Base-by-base conservation (phyloP, 2,329 filamentous ascomycete species). In the Botryosphaeria dothidea region DNA sequence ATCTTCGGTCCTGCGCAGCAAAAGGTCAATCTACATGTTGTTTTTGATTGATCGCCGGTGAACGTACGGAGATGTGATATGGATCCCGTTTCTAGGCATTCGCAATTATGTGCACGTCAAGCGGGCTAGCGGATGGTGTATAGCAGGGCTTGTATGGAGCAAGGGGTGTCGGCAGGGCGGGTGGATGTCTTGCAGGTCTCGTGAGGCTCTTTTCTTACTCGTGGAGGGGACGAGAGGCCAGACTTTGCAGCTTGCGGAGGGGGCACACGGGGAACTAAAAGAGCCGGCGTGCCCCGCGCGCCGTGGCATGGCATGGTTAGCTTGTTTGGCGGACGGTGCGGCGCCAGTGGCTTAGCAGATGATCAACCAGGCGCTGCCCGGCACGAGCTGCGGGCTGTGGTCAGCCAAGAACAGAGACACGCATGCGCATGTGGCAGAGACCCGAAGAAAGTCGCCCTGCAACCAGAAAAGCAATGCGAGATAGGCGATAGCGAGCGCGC, bases 261-360 rank as follows among this genome's bases (percentile, higher is more conserved):
- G 56, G 56, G 56, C 56, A 46, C 38, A 46, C 25, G 56, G 38
- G 9, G 56, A 34, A 31, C 56, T 60, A 46, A 60, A 60, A 45
- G 56, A 34, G 41, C 56, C 38, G 56, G 41, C 11, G 36, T 19
- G 38, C 56, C 38, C 38, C 38, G 56, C 54, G 54, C 52, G 36
- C 52, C 34, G 38, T 54, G 51, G 31, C 31, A 25, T 38, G 48
- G 51, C 52, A 43, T 57, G 52, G 43, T 41, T 23, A 58, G 41
- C 56, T 46, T 31, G 56, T 29, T 41, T 60, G 25, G 56, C n/a
- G n/a, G n/a, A n/a, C n/a, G n/a, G n/a, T n/a, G n/a, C 38, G 56
- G 56, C 38, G 38, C 56, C 56, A 34, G 56, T 45, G 56, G 56
- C 56, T 60, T 19, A 60, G 56, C 56, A 60, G 56, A 3, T 38